Conservation (phyloP, 169 alveolate species). For the Toxoplasma gondii region DNA sequence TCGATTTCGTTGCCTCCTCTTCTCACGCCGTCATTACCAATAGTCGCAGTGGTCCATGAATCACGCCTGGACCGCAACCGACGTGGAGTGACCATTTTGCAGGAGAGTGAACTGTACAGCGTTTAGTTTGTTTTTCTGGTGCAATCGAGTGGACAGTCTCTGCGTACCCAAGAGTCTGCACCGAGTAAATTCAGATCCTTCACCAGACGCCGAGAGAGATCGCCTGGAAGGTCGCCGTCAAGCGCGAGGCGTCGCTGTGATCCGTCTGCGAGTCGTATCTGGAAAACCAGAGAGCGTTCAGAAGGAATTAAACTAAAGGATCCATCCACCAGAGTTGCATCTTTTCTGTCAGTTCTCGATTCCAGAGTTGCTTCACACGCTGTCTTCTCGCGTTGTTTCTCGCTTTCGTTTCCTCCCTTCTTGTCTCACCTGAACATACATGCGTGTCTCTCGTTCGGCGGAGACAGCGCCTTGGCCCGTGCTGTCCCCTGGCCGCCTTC, state of each 20-base stretch:
- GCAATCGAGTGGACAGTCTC: too few species aligned
- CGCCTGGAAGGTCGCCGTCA: background rate
- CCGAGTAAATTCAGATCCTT: conserved; percentile 4
- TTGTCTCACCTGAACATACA: background rate
- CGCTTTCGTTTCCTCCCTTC: background rate
- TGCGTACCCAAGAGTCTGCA: conserved; percentile 3
- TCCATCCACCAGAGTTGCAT: background rate
- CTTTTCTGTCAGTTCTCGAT: background rate
- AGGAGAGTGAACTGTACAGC: too few species aligned
- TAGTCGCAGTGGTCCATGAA: too few species aligned
- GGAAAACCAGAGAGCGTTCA: background rate
- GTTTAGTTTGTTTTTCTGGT: too few species aligned
- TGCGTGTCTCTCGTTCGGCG: background rate
- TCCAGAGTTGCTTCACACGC: background rate
- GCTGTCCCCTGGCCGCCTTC: background rate
- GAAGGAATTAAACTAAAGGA: background rate
- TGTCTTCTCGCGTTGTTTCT: background rate
- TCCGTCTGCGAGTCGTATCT: conserved; percentile 21
- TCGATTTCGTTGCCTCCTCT: too few species aligned
- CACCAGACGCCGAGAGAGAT: background rate
- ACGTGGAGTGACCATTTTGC: too few species aligned
- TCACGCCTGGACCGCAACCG: too few species aligned
- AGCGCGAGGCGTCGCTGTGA: background rate
- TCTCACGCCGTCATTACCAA: too few species aligned
- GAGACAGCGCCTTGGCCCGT: background rate